phyloP scores from a whole-genome alignment of 177 flowering plant genomes.

The Vitis hybrid region DNA sequence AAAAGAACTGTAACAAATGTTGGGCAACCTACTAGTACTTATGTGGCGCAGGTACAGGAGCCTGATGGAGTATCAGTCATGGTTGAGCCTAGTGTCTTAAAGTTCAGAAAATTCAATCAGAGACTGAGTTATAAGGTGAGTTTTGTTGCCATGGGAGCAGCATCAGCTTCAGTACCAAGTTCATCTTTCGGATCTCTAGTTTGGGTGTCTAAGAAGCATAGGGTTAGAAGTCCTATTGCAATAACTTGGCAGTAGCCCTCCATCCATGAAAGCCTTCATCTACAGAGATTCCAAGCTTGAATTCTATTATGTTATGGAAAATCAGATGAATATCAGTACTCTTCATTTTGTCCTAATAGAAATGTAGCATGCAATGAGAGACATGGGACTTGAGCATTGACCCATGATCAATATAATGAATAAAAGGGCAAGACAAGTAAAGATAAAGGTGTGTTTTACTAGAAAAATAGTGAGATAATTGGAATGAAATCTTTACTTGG shows the following conservation, averaged over 20 bases:
- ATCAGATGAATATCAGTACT: too few relatives aligned
- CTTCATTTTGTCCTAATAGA: too few relatives aligned
- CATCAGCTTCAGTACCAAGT: not conserved
- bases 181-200: constrained; percentile 50
- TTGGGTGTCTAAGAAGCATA: constrained; percentile 44
- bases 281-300: too few relatives aligned
- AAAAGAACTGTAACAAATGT: constrained; percentile 63
- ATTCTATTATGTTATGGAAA: too few relatives aligned
- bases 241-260: constrained; percentile 42
- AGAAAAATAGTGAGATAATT: too few relatives aligned
- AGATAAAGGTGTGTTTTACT: too few relatives aligned
- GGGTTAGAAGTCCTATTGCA: constrained; percentile 68
- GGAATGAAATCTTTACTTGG: too few relatives aligned
- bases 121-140: constrained; percentile 51
- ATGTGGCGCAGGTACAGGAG: constrained; percentile 20
- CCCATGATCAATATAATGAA: too few relatives aligned
- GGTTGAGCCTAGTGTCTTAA: constrained; percentile 38
- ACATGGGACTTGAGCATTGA: too few relatives aligned
- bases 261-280: too few relatives aligned
- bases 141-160: constrained; percentile 25
- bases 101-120: constrained; percentile 35
- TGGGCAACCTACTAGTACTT: constrained; percentile 34
- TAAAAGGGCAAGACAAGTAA: too few relatives aligned
- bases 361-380: too few relatives aligned
- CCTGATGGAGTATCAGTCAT: constrained; percentile 44